Evolutionary conservation across 2,329 filamentous ascomycete genomes (phyloP), one percentile per base, ranked within the genome.

Genomic region (Cercospora sp.): DNA sequence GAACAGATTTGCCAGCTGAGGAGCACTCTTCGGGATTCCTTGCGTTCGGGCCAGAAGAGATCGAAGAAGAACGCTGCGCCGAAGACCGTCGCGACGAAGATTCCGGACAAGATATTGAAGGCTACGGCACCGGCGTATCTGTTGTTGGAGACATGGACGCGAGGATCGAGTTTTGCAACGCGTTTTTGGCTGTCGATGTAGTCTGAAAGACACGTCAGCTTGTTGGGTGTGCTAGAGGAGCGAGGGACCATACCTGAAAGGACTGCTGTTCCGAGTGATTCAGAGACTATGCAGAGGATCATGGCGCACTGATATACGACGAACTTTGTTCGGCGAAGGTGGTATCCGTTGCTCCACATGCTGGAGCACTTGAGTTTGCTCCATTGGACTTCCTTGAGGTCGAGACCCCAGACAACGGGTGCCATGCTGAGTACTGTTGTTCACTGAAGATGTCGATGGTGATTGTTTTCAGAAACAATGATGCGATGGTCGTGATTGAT

Each of bases 1-100:
- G 83, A 83, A 69, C 81, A 85, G 10, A 84, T 79, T 72, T 81
- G 85, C 86, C 86, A 88, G 0, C 85, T 83, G n/a, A 82, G 71
- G 60, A 83, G 82, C 3, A 87, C 85, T 20, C 79, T 75, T 20
- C 69, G 74, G 3, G 79, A 82, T 69, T 88, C 86, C 9, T 80
- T 75, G 59, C 86, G 81, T 62, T 86, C 85, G 0, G 86, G 86
- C 84, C 85, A 88, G 78, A 87, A 87, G 3, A 88, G 81, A 73
- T 88, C 86, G 76, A 88, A 87, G 80, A 88, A 87, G 79, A 88
- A 88, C 0, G 83, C 86, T 0, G 83, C 82, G 23, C 86, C 86
- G 72, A 88, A 88, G 72, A 88, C 84, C 57, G 83, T 85, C 13
- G 86, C 86, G 8, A 87, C 83, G 18, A 83, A 85, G 33, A 88